Base-by-base conservation (phyloP, 2,329 filamentous ascomycete genomes). In the Scolecobasidium constrictum region DNA sequence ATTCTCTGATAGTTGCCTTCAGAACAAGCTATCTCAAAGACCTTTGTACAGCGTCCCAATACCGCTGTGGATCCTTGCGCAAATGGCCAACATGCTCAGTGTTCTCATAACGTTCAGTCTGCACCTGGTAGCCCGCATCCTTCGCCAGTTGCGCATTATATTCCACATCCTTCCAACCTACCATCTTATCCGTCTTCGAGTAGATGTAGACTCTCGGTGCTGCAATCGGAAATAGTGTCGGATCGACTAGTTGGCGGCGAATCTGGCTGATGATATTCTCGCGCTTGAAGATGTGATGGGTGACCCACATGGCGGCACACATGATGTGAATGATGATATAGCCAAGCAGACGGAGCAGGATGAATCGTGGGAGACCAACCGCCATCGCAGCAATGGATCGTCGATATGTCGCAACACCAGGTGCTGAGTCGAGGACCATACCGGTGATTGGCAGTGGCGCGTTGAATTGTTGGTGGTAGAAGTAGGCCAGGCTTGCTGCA, bases 51-150 rank as follows among this genome's bases (percentile, higher is more conserved):
- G 56, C 57, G 18, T 38, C 46, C 78, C 77, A 82, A 52, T 82
- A 83, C 53, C 69, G 63, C 22, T 65, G 65, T 1, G 71, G 68
- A 43, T 77, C 68, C 55, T 67, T 59, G 15, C 71, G 63, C 61
- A 81, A 71, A 52, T 81, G 76, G 1, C 73, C 75, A 15, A 78
- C 77, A 55, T 83, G 78, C 1, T 67, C 60, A 39, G 71, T 77
- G 3, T 68, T 71, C 39, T 75, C 66, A 47, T 82, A 82, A 21
- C 69, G 51, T 45, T 74, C 70, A 16, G 64, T 59, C 1, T 65
- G 60, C 2, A 71, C 67, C 17, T 54, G 52, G 48, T 71, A 78
- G 0, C 77, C 77, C 42, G 62, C 61, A 11, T 53, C 51, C 46
- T 54, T 61, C 2, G 73, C 68, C 26, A 66, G 56, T 2, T 67